Evolutionary conservation across 2,329 filamentous ascomycete genomes (phyloP).

Genomic region (Neofusicoccum cordaticola): DNA sequence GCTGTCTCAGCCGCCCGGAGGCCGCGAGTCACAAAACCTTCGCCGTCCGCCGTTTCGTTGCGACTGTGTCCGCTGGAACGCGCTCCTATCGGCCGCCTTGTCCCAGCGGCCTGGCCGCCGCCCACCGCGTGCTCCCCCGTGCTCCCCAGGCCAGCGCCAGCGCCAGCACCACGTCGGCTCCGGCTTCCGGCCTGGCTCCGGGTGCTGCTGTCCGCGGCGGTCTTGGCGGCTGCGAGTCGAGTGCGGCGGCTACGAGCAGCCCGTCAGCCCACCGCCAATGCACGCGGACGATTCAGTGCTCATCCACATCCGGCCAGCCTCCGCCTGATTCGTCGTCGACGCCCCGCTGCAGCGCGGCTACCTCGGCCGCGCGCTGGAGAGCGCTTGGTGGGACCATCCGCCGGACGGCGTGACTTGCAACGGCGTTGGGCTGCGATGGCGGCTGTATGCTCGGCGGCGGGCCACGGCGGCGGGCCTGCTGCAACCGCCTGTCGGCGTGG

Average conservation of each 20-base stretch:
- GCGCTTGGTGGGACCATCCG: neutral
- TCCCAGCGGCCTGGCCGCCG: neutral
- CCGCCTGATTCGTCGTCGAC: neutral
- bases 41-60: neutral
- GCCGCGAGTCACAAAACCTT: neutral
- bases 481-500: neutral
- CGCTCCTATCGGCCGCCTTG: neutral
- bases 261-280: neutral
- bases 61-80: neutral
- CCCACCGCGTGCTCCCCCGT: neutral
- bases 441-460: neutral
- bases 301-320: neutral
- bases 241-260: neutral
- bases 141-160: neutral
- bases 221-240: neutral
- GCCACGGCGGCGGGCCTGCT: neutral
- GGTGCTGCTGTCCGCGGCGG: neutral
- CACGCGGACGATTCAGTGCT: neutral
- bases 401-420: neutral
- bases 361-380: neutral
- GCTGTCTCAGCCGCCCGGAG: slow-evolving; percentile 14
- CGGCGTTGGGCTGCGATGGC: neutral
- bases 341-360: neutral
- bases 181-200: neutral
- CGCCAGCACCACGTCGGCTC: neutral